Evolutionary conservation across 169 alveolate species (phyloP), one percentile per base, ranked within the genome.

Genomic region (Cryptosporidium felis): DNA sequence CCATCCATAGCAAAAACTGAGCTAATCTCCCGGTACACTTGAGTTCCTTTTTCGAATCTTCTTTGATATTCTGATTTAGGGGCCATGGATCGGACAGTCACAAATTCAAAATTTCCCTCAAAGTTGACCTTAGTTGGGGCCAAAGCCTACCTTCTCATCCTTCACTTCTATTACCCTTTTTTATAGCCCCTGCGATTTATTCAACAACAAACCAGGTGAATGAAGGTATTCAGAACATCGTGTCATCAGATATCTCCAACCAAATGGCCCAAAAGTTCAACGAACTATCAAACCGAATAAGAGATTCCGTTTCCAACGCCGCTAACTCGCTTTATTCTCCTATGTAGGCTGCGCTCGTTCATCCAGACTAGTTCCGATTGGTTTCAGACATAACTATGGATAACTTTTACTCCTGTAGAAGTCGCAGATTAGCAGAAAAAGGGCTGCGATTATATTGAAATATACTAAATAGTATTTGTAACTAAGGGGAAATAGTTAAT

Each of bases 1-100:
- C 81, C 81, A 65, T 65, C 53, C 53, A 65, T 65, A 65, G 81
- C 81, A 49, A 14, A 65, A 28, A 65, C n/a, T n/a, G n/a, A n/a
- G n/a, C n/a, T n/a, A n/a, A n/a, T n/a, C n/a, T n/a, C n/a, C n/a
- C n/a, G n/a, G n/a, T n/a, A n/a, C n/a, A n/a, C n/a, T n/a, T n/a
- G n/a, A n/a, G n/a, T n/a, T n/a, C n/a, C n/a, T n/a, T n/a, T n/a
- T n/a, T n/a, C n/a, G n/a, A n/a, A n/a, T n/a, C n/a, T n/a, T n/a
- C n/a, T n/a, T n/a, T n/a, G n/a, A n/a, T n/a, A n/a, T n/a, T n/a
- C 18, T 60, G 14, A 23, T 28, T 60, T 28, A 28, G 8, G n/a
- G 9, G 8, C 60, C 6, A 49, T n/a, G n/a, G n/a, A n/a, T n/a
- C n/a, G n/a, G n/a, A n/a, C n/a, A n/a, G n/a, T n/a, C n/a, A n/a